A percentile compares a stretch with the other conserved stretches of the same genome.
Conservation (phyloP, 306 rosid species). For the Quercus aquifolioides region DNA sequence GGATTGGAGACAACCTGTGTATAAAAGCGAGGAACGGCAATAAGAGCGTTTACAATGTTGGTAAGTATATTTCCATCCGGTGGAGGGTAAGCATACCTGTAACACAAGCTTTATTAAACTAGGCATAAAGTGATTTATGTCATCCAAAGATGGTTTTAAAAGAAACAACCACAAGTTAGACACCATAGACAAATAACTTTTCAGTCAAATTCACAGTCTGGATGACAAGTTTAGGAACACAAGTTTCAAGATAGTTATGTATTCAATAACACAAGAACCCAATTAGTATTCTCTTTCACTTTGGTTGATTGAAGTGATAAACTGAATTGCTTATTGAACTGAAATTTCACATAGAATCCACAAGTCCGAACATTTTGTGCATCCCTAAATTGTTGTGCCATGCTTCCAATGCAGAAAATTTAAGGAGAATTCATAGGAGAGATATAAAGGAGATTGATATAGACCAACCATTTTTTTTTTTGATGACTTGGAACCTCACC, state of each 20-base stretch:
- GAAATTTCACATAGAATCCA: neutral
- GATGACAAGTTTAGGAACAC: neutral
- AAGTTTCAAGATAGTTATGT: neutral
- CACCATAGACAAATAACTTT: neutral
- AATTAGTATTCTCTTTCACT: neutral
- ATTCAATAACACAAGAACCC: neutral
- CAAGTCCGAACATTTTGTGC: neutral
- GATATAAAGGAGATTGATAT: neutral
- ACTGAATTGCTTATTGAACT: neutral
- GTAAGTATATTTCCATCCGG: constrained; percentile 95
- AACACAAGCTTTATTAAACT: constrained; percentile 16
- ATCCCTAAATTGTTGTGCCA: neutral
- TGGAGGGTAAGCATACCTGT: constrained; percentile 94
- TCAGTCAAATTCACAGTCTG: neutral
- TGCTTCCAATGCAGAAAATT: neutral
- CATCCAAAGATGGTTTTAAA: neutral
- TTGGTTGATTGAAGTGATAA: neutral
- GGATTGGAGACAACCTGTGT: constrained; percentile 63
- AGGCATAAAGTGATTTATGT: constrained; percentile 18
- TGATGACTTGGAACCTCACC: no score
- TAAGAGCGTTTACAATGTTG: constrained; percentile 86
- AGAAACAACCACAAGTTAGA: neutral
- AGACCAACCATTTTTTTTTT: no score
- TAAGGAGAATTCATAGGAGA: constrained; percentile 6
- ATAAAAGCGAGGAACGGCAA: constrained; percentile 93